Evolutionary conservation across 164 flowering plant genomes (phyloP), one percentile per base, ranked within the genome.

Genomic region (Annona squamosa): DNA sequence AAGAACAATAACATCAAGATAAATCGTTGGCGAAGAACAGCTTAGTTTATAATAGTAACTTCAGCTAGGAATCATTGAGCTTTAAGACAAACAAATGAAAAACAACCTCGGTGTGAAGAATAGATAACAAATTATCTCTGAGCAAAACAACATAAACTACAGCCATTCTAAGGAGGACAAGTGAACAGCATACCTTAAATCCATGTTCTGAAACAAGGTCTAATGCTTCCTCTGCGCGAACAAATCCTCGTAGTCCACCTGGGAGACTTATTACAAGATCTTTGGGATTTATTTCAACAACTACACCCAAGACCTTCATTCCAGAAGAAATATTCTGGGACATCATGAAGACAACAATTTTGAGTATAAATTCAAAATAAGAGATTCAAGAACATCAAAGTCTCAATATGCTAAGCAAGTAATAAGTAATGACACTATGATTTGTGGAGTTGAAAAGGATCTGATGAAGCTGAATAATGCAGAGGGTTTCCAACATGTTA

Each of bases 291-390:
- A 96, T 91, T 86, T 96, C 99, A 63, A 86, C 67, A 76, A 96
- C 73, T 52, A 92, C 89, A 66, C 98, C 99, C 97, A 88, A 92
- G n/a, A 93, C 87, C 82, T 91, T 93, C 97, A 96, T 92, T 79
- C 98, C 97, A 48, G 90, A 80, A 52, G 94, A 81, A 67, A 92
- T 79, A 80, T 96, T 96, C 99, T 93, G 80, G 37, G 26, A 59
- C 67, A 42, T 61, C 19, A 73, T 13, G 48, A 46, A 70, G 17
- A 69, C 59, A 46, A 42, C 12, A 19, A 16, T 47, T 56, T 67
- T 71, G 70, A 43, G 42, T 42, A 65, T 65, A 65, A 65, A 65
- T 7, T 63, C 26, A 18, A 37, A 63, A 5, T 4, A 16, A 43
- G 46, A 42, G 43, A 66, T 16, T 66, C 16, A 66, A 66, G 43